Evolutionary conservation across 306 rosid species (phyloP).

Genomic region (Leucaena leucocephala): DNA sequence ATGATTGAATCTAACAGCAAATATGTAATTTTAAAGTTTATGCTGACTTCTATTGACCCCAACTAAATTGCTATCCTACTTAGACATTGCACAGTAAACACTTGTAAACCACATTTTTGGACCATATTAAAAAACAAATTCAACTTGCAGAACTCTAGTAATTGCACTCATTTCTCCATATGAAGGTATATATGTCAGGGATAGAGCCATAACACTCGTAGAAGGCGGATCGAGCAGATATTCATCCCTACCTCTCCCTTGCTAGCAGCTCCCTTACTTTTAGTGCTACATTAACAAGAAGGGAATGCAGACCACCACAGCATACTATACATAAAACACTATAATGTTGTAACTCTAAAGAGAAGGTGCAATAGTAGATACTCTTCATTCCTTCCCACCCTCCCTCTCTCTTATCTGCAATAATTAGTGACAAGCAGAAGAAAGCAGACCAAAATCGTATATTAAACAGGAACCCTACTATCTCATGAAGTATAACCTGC

Average conservation of each 20-base stretch:
- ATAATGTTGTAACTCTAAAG: background rate
- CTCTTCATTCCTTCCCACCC: background rate
- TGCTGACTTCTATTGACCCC: background rate
- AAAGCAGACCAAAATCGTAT: background rate
- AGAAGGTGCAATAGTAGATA: background rate
- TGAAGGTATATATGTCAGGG: background rate
- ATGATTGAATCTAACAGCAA: slow-evolving; percentile 7
- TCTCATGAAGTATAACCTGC: slow-evolving; percentile 14
- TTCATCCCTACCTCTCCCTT: background rate
- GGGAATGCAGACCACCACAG: slow-evolving; percentile 29
- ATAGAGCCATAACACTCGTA: background rate
- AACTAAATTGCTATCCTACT: background rate
- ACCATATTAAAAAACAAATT: background rate
- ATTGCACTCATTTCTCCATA: background rate
- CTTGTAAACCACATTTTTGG: background rate
- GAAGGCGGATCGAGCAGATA: background rate
- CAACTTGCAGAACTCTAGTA: background rate
- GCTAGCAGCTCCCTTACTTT: background rate
- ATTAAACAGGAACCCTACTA: background rate
- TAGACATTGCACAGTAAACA: background rate
- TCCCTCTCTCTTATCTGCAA: background rate
- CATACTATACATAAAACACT: slow-evolving; percentile 23
- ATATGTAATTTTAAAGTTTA: background rate
- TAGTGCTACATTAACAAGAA: background rate
- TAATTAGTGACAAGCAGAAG: background rate